These are phyloP conservation scores for Rhodamnia argentea DNA, from an alignment of 345 rosid species.

Conservation along the genomic window DNA sequence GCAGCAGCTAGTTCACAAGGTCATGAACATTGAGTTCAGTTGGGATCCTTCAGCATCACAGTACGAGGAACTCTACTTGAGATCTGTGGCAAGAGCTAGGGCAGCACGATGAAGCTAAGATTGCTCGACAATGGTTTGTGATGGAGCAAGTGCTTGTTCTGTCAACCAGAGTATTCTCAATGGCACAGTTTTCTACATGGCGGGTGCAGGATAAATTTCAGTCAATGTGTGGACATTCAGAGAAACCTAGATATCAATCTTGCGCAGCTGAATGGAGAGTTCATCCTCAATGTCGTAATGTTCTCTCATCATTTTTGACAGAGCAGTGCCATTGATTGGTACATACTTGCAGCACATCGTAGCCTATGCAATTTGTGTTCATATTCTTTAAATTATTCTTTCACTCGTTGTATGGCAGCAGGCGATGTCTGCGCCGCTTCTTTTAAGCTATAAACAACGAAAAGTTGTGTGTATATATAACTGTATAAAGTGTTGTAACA, in stretches of 20 bases:
- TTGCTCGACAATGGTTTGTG: neutral
- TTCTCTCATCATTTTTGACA: neutral
- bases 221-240: neutral
- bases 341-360: neutral
- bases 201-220: neutral
- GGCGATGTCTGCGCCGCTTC: neutral
- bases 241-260: neutral
- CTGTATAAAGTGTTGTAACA: neutral
- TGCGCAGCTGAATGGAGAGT: neutral
- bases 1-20: conserved; percentile 60
- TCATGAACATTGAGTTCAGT: conserved; percentile 76
- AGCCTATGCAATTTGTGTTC: neutral
- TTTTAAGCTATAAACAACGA: neutral
- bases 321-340: neutral
- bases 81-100: conserved; percentile 62
- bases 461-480: neutral
- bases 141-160: neutral
- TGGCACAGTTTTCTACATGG: neutral
- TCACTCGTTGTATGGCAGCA: neutral
- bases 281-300: neutral
- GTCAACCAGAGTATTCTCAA: neutral
- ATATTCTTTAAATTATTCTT: neutral
- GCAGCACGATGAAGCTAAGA: conserved; percentile 10
- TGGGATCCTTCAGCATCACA: conserved; percentile 78
- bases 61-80: conserved; percentile 74